Conservation (phyloP, 2,329 filamentous ascomycete genomes). For the Cladophialophora exuberans region DNA sequence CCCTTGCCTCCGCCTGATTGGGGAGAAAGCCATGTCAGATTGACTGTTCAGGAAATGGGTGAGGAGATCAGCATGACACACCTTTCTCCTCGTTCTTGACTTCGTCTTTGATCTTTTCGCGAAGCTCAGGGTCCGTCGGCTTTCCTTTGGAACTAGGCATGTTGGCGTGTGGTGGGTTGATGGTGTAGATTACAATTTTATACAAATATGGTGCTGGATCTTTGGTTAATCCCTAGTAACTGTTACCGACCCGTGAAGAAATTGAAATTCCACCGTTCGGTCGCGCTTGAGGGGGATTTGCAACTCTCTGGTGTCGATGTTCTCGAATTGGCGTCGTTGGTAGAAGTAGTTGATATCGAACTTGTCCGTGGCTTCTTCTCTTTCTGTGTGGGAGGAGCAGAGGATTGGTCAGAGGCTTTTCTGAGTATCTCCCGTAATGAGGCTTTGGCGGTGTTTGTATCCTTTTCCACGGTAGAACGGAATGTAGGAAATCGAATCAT, state of each 20-base stretch:
- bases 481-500: constrained; percentile 17
- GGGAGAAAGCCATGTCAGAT: not conserved
- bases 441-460: not conserved
- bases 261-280: constrained; percentile 6
- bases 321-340: not conserved
- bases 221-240: not conserved
- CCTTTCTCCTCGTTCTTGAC: constrained; percentile 32
- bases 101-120: constrained; percentile 33
- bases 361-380: constrained; percentile 11
- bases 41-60: not conserved
- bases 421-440: constrained; percentile 5
- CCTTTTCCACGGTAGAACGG: not conserved
- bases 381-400: not conserved
- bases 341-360: constrained; percentile 7
- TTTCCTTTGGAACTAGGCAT: constrained; percentile 33
- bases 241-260: constrained; percentile 2
- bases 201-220: not conserved
- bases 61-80: not conserved
- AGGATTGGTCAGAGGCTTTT: not conserved
- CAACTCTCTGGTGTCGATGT: constrained; percentile 11
- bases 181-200: not conserved
- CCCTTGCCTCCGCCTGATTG: constrained; percentile 27
- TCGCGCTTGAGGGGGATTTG: constrained; percentile 5
- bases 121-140: constrained; percentile 30
- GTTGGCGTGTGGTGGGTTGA: not conserved